Base-by-base conservation (phyloP, 1,284 basidiomycete species). In the Apiotrichum gamsii region DNA sequence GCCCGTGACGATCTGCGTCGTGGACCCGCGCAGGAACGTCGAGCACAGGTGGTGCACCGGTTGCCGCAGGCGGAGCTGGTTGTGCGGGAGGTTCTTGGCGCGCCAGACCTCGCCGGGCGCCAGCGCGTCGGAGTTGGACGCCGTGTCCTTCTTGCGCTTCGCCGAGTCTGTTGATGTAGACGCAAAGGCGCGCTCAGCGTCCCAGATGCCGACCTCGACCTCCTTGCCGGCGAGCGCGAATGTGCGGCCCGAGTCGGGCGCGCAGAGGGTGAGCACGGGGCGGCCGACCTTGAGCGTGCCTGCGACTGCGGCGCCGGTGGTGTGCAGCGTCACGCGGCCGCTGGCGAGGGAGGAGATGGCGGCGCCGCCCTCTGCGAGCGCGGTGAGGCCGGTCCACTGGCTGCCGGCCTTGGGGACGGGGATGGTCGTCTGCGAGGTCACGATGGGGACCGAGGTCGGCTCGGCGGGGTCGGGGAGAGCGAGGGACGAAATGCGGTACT, bases 171-270 rank as follows among this genome's bases (percentile, higher is more conserved):
- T n/a, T n/a, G n/a, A n/a, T n/a, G n/a, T n/a, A n/a, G n/a, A n/a
- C 8, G 36, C 19, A 41, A 93, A 87, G 0, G 87, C 82, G 34
- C 74, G 69, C 60, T 88, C 83, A 3, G 81, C 77, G 61, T 88
- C 78, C 85, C 87, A 93, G 1, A 91, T 62, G 1, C 87, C 89
- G 3, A 90, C 67, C 50, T 91, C 87, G 15, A 93, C 85, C 68
- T 93, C 90, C 58, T 91, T 83, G 4, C 90, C 90, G 6, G 84
- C 90, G 54, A 89, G 84, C 0, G 82, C 80, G 70, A 93, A 90
- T 0, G 77, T 77, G 20, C 74, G 65, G 5, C 70, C 71, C 43
- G 79, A 77, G 14, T 86, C 68, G 0, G 63, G 47, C 0, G 69
- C 60, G n/a, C 77, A 76, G 33, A 72, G 52, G n/a, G 65, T 58